Percentiles rank a stretch among this genome's conserved stretches.
Evolutionary conservation across 1,139 yeast genomes (phyloP).

Genomic region (Yamadazyma songkhlaensis): DNA sequence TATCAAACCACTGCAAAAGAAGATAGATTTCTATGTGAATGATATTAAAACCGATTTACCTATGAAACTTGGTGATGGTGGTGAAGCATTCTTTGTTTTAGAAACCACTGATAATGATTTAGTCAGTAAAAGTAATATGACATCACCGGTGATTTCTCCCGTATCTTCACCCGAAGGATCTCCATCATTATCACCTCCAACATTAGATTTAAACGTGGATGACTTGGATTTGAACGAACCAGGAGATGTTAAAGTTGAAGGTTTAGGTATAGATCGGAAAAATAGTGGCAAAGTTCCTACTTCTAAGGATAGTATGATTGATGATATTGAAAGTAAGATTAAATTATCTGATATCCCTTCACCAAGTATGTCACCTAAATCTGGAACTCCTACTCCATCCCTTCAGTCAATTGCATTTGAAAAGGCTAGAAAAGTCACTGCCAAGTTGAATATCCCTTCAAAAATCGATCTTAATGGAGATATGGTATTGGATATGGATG

Average conservation of each 20-base stretch:
- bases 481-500: constrained; percentile 89
- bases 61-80: constrained; percentile 96
- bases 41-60: constrained; percentile 80
- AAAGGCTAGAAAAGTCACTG: constrained; percentile 66
- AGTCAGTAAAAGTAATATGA: constrained; percentile 75
- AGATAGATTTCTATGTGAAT: constrained; percentile 84
- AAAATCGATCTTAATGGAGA: constrained; percentile 90
- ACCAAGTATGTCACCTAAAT: constrained; percentile 8
- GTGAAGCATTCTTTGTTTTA: constrained; percentile 96
- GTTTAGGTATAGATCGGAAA: no score
- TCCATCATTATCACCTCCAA: constrained; percentile 18
- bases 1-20: constrained; percentile 93
- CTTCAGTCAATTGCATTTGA: constrained; percentile 47
- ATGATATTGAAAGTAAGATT: constrained; percentile 28
- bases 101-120: constrained; percentile 62
- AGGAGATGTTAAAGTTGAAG: constrained; percentile 1
- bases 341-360: constrained; percentile 20
- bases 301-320: constrained; percentile 1
- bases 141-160: constrained; percentile 92
- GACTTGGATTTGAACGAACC: constrained; percentile 29
- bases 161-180: constrained; percentile 62
- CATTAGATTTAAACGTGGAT: constrained; percentile 22
- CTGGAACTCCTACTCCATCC: constrained; percentile 22
- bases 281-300: no score
- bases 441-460: constrained; percentile 80